phyloP scores from a whole-genome alignment of 306 rosid species.

The Astragalus membranaceus region DNA sequence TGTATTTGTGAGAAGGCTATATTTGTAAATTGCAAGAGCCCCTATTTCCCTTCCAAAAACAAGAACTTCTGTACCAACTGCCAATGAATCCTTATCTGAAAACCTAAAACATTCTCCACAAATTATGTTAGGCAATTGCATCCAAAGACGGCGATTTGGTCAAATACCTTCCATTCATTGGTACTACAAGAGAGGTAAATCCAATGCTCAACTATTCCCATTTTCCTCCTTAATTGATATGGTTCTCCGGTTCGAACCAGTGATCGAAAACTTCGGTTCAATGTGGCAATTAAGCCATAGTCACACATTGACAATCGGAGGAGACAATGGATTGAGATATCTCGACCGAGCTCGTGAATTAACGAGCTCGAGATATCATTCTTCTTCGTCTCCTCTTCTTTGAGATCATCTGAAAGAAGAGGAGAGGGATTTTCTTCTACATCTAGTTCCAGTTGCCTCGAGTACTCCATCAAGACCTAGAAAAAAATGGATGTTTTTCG shows the following conservation, averaged over 20 bases:
- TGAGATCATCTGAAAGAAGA: not conserved
- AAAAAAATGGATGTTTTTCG: not conserved
- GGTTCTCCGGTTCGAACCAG: constrained; percentile 51
- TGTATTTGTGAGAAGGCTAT: constrained; percentile 53
- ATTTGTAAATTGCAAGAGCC: constrained; percentile 43
- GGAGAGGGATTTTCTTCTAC: not conserved
- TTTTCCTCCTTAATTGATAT: constrained; percentile 40
- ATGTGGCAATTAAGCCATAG: constrained; percentile 48
- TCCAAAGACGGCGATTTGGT: constrained; percentile 48
- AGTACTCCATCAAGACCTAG: not conserved
- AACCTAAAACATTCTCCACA: too few relatives aligned
- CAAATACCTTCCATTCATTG: constrained; percentile 64
- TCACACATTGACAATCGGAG: constrained; percentile 57
- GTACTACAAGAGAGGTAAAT: constrained; percentile 65
- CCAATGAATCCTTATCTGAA: too few relatives aligned
- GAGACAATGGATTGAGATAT: constrained; percentile 48
- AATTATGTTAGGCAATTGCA: constrained; percentile 57
- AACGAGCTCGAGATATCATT: too few relatives aligned
- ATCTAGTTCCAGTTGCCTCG: not conserved
- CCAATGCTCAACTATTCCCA: constrained; percentile 69
- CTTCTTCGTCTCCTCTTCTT: constrained; percentile 19
- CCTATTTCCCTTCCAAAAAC: too few relatives aligned
- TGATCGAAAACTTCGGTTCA: constrained; percentile 49
- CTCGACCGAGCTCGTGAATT: constrained; percentile 48
- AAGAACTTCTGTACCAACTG: too few relatives aligned